Evolutionary conservation across 805 yeast species (phyloP).

Genomic region (Starmerella davenportii): DNA sequence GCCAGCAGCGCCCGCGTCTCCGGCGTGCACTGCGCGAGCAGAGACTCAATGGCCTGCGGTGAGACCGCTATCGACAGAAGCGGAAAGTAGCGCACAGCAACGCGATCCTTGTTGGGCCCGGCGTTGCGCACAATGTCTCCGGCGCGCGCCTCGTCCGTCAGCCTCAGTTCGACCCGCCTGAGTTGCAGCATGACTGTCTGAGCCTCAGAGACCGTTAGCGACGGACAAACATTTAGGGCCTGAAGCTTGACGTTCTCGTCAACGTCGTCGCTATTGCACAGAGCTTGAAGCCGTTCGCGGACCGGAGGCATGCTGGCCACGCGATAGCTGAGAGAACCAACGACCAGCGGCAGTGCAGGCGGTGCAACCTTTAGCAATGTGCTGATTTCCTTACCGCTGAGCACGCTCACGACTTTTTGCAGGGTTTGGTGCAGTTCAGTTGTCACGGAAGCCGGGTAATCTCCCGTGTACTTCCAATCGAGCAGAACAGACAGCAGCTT

Average conservation of each 20-base stretch:
- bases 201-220: neutral
- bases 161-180: neutral
- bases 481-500: neutral
- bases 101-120: neutral
- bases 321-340: neutral
- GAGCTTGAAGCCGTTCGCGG: neutral
- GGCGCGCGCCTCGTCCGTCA: slow-evolving; percentile 1
- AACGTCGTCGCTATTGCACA: neutral
- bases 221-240: neutral
- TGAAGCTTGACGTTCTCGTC: neutral
- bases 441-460: neutral
- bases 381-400: neutral
- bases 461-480: slow-evolving; percentile 1
- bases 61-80: slow-evolving; percentile 1
- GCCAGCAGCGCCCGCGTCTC: slow-evolving; percentile 2
- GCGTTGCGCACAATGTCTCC: neutral
- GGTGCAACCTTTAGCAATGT: neutral
- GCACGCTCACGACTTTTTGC: neutral
- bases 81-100: slow-evolving; percentile 10
- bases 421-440: neutral
- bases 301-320: neutral
- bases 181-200: neutral
- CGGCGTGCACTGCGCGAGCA: neutral
- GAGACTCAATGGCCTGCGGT: neutral
- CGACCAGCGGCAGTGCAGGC: neutral